These are phyloP conservation scores for Mycena floridula DNA, from an alignment of 768 basidiomycete species.

Conservation along the genomic window DNA sequence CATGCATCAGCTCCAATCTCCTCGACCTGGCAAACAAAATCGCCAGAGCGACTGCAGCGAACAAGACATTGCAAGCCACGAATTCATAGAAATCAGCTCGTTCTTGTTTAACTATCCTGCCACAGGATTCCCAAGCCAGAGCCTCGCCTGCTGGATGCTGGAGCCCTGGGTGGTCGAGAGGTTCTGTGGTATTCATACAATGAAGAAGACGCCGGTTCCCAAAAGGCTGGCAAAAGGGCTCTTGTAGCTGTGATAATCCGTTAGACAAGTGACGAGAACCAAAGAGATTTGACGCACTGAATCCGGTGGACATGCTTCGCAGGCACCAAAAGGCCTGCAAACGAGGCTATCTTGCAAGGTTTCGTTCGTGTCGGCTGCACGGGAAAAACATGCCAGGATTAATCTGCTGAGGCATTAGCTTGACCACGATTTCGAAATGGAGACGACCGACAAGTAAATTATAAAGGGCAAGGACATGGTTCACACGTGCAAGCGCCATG, in stretches of 20 bases:
- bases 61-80: slow-evolving; percentile 73
- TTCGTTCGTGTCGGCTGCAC: slow-evolving; percentile 17
- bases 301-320: slow-evolving; percentile 59
- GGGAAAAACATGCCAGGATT: too few species aligned
- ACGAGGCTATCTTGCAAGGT: slow-evolving; percentile 16
- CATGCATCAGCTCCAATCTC: slow-evolving; percentile 65
- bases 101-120: slow-evolving; percentile 75
- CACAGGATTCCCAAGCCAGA: slow-evolving; percentile 91
- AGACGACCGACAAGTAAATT: slow-evolving; percentile 26
- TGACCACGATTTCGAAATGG: slow-evolving; percentile 1
- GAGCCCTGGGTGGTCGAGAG: slow-evolving; percentile 10
- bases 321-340: slow-evolving; percentile 43
- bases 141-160: slow-evolving; percentile 41
- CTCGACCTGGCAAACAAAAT: slow-evolving; percentile 66
- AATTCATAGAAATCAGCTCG: slow-evolving; percentile 90
- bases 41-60: slow-evolving; percentile 59
- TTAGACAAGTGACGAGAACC: too few species aligned
- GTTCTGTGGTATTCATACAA: slow-evolving; percentile 45
- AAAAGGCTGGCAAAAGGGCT: slow-evolving; percentile 95
- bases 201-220: slow-evolving; percentile 89
- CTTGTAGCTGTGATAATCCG: slow-evolving; percentile 51
- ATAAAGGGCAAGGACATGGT: too few species aligned
- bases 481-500: neutral
- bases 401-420: too few species aligned
- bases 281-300: slow-evolving; percentile 35